Percentiles rank a stretch among this genome's conserved stretches.
Conservation (phyloP, 306 rosid genomes). For the Parietaria judaica region DNA sequence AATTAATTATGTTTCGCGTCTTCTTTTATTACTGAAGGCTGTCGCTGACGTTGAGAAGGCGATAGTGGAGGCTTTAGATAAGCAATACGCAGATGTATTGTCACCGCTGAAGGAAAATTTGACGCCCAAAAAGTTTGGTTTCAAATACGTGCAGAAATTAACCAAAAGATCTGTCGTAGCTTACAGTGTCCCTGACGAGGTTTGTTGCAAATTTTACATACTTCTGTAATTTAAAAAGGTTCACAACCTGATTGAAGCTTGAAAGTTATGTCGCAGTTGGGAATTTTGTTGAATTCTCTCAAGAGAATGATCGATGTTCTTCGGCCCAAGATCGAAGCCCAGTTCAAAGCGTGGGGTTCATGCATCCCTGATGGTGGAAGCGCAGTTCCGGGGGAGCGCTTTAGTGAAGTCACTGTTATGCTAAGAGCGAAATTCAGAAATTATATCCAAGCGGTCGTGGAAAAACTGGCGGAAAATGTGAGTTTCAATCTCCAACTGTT, state of each 20-base stretch:
- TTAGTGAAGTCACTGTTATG: constrained; percentile 98
- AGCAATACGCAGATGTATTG: constrained; percentile 89
- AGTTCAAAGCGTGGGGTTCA: constrained; percentile 87
- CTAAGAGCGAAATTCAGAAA: constrained; percentile 89
- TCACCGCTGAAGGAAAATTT: constrained; percentile 81
- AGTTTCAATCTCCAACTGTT: constrained; percentile 26
- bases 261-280: constrained; percentile 43
- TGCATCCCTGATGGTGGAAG: constrained; percentile 83
- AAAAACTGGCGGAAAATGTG: constrained; percentile 84
- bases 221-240: background rate
- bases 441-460: constrained; percentile 80
- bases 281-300: constrained; percentile 73
- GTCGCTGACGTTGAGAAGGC: constrained; percentile 87
- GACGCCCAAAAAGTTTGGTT: constrained; percentile 88
- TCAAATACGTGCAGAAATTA: constrained; percentile 92
- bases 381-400: constrained; percentile 84
- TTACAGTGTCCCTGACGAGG: constrained; percentile 84
- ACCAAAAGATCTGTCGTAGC: constrained; percentile 60
- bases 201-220: constrained; percentile 23
- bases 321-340: constrained; percentile 84
- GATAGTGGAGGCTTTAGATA: constrained; percentile 80
- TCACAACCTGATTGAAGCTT: constrained; percentile 4
- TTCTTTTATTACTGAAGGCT: constrained; percentile 35
- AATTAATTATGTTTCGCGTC: too few species aligned
- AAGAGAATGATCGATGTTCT: constrained; percentile 86